phyloP scores from a whole-genome alignment of 2,329 filamentous ascomycete genomes.

The Exophiala oligosperma region DNA sequence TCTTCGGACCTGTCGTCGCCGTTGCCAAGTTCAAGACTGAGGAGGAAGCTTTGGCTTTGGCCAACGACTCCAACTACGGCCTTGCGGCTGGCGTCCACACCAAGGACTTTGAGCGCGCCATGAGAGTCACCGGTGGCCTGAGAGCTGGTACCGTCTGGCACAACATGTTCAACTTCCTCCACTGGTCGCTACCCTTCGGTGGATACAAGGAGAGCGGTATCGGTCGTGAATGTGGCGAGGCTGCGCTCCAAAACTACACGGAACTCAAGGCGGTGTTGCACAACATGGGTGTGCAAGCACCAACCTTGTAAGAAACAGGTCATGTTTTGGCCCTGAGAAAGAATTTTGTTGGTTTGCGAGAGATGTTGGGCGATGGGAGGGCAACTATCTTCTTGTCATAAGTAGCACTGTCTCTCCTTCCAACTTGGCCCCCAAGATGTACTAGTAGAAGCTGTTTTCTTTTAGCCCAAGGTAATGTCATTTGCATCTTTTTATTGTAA shows the following conservation, averaged over 20 bases:
- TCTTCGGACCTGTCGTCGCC: conserved; percentile 86
- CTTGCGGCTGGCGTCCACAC: conserved; percentile 45
- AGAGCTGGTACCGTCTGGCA: conserved; percentile 46
- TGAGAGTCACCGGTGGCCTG: conserved; percentile 40
- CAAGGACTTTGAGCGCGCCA: conserved; percentile 38
- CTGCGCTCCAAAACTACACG: conserved; percentile 55
- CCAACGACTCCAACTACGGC: conserved; percentile 86
- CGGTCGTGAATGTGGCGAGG: conserved; percentile 1
- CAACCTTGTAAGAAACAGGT: too few relatives aligned
- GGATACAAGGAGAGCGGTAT: conserved; percentile 31
- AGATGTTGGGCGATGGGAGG: too few relatives aligned
- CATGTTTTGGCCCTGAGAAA: too few relatives aligned
- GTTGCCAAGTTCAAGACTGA: conserved; percentile 82
- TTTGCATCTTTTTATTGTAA: too few relatives aligned
- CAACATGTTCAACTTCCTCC: conserved; percentile 43
- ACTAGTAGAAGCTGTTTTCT: too few relatives aligned
- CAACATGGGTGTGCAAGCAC: not conserved
- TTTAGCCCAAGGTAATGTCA: too few relatives aligned
- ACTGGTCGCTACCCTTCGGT: conserved; percentile 41
- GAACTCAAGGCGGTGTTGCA: conserved; percentile 52
- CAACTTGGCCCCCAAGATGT: too few relatives aligned
- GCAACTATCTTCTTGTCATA: too few relatives aligned
- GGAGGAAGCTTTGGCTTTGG: conserved; percentile 73
- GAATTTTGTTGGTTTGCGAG: too few relatives aligned
- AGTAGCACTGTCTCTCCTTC: too few relatives aligned